A percentile compares a stretch with the other conserved stretches of the same genome.
These are phyloP conservation scores for Umbelopsis sp. DNA, from an alignment of 192 early-diverging fungal species.

Conservation along the genomic window DNA sequence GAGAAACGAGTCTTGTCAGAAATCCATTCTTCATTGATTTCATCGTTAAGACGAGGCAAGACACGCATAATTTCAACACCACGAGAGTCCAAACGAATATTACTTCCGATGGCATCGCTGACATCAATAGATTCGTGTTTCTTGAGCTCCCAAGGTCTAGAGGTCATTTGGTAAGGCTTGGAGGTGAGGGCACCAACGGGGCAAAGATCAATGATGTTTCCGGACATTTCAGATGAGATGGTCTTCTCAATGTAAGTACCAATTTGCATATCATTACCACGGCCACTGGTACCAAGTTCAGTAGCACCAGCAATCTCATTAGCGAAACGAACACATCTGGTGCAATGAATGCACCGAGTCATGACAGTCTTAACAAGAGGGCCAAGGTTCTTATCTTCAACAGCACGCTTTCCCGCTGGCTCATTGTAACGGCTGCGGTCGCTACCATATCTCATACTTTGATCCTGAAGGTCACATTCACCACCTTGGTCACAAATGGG, in stretches of 20 bases:
- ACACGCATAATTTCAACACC: constrained; percentile 97
- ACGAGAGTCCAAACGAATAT: constrained; percentile 94
- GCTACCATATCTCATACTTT: constrained; percentile 92
- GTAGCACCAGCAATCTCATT: constrained; percentile 96
- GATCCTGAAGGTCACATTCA: constrained; percentile 99
- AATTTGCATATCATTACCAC: constrained; percentile 99
- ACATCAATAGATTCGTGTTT: constrained; percentile 96
- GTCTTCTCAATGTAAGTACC: constrained; percentile 93
- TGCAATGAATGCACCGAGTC: constrained; percentile 99
- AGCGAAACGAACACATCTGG: constrained; percentile 96
- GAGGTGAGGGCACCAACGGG: constrained; percentile 97
- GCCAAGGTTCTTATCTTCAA: constrained; percentile 97
- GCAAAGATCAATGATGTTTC: constrained; percentile 97
- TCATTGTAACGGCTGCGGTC: constrained; percentile 92
- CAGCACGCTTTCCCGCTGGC: constrained; percentile 87
- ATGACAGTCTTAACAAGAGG: constrained; percentile 95
- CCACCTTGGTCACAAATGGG: constrained; percentile 99
- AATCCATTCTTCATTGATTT: constrained; percentile 99
- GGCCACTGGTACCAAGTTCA: constrained; percentile 93
- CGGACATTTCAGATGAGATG: constrained; percentile 92
- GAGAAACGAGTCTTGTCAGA: constrained; percentile 97
- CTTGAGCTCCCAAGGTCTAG: constrained; percentile 97
- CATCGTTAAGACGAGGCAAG: constrained; percentile 94
- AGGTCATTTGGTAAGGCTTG: constrained; percentile 93
- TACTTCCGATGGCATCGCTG: constrained; percentile 91